These are phyloP conservation scores for Metschnikowia similis DNA, from an alignment of 805 yeast species.

Conservation along the genomic window DNA sequence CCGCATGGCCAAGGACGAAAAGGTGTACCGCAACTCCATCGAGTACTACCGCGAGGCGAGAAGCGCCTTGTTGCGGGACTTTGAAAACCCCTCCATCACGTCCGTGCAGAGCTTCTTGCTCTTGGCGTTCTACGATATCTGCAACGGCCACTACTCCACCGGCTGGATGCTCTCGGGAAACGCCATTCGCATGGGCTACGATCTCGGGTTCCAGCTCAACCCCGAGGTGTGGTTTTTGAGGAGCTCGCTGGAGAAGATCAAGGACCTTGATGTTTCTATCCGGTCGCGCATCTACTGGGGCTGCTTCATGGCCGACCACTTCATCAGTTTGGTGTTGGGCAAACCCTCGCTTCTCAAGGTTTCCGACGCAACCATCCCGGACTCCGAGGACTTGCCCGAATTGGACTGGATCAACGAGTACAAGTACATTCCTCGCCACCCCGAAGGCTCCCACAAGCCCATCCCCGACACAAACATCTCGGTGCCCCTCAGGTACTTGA, in stretches of 20 bases:
- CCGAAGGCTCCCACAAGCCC: conserved; percentile 1
- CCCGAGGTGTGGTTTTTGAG: conserved; percentile 57
- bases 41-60: conserved; percentile 47
- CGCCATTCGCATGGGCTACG: conserved; percentile 62
- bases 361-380: conserved; percentile 57
- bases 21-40: conserved; percentile 37
- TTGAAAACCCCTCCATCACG: conserved; percentile 48
- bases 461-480: conserved; percentile 32
- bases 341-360: conserved; percentile 53
- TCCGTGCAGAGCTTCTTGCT: conserved; percentile 56
- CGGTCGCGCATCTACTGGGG: conserved; percentile 66
- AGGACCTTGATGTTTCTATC: conserved; percentile 51
- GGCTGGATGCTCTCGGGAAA: conserved; percentile 64
- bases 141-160: conserved; percentile 52
- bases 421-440: conserved; percentile 31
- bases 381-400: conserved; percentile 56
- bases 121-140: conserved; percentile 57
- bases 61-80: conserved; percentile 33
- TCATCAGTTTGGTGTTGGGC: conserved; percentile 55
- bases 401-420: conserved; percentile 60
- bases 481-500: conserved; percentile 40
- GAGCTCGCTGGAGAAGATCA: conserved; percentile 31
- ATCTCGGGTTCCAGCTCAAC: conserved; percentile 58
- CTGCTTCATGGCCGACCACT: conserved; percentile 59
- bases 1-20: conserved; percentile 42